Evolutionary conservation across 345 rosid genomes (phyloP).

Genomic region (Salix koriyanagi): DNA sequence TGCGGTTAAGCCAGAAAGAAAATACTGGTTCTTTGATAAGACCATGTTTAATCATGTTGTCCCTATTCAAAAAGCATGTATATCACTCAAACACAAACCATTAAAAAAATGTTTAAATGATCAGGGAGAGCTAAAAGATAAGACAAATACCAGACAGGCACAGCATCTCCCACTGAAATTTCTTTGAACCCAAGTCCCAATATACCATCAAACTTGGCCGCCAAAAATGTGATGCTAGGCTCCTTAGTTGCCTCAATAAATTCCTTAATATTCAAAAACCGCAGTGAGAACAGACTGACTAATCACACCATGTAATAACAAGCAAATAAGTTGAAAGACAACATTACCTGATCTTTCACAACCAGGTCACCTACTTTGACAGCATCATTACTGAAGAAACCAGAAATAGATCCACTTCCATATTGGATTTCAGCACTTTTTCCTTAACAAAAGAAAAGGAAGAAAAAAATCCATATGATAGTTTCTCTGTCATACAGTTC

Average conservation of each 20-base stretch:
- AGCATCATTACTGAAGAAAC: constrained; percentile 27
- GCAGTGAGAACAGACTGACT: neutral
- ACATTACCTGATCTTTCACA: constrained; percentile 29
- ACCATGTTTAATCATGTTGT: constrained; percentile 30
- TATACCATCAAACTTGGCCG: constrained; percentile 32
- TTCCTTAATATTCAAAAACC: constrained; percentile 5
- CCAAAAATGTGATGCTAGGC: constrained; percentile 24
- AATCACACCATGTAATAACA: neutral
- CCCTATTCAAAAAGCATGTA: constrained; percentile 14
- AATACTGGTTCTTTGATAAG: constrained; percentile 23
- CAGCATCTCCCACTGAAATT: constrained; percentile 27
- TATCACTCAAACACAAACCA: neutral
- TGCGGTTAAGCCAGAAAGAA: constrained; percentile 34
- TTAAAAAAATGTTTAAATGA: neutral
- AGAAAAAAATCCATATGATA: neutral
- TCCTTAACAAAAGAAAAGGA: constrained; percentile 5
- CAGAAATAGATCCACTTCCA: constrained; percentile 29
- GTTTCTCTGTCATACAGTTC: neutral
- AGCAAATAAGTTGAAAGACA: neutral
- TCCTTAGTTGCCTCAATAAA: constrained; percentile 34
- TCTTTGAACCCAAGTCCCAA: constrained; percentile 34
- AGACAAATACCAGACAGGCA: constrained; percentile 26
- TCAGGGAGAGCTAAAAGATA: neutral
- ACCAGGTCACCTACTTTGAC: constrained; percentile 20
- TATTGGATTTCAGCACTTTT: constrained; percentile 23